phyloP scores from a whole-genome alignment of 1,284 basidiomycete genomes.

The Cyathus pygmaeus region DNA sequence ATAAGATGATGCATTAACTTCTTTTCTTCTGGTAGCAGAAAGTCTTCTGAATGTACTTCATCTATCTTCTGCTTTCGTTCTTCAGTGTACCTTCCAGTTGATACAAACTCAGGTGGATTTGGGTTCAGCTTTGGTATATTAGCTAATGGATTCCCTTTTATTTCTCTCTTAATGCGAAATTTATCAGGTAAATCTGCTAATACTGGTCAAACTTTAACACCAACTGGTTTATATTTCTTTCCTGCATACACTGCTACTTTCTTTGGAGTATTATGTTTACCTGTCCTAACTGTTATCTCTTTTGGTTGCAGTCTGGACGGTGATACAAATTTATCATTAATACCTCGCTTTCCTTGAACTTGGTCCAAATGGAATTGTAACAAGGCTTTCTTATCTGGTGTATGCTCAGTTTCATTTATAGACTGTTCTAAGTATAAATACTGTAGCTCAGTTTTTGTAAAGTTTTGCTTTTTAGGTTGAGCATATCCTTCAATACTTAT shows the following conservation, averaged over 20 bases:
- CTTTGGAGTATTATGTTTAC: background rate
- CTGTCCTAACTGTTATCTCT: background rate
- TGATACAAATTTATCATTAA: background rate
- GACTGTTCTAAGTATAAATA: background rate
- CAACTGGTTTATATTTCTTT: constrained; percentile 47
- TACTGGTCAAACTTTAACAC: constrained; percentile 37
- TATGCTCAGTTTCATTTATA: background rate
- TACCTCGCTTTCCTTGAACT: background rate
- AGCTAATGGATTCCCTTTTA: constrained; percentile 41
- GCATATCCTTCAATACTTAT: background rate
- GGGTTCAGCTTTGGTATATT: constrained; percentile 30
- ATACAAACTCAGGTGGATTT: constrained; percentile 34
- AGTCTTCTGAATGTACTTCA: constrained; percentile 26
- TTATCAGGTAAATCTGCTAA: constrained; percentile 32
- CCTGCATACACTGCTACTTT: background rate
- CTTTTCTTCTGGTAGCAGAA: constrained; percentile 38
- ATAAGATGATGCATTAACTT: constrained; percentile 42
- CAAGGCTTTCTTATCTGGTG: background rate
- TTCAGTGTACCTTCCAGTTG: constrained; percentile 40
- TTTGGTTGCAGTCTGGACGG: background rate
- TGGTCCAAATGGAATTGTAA: background rate
- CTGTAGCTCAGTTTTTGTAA: background rate
- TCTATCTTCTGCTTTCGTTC: constrained; percentile 34
- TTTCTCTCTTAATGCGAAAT: constrained; percentile 40
- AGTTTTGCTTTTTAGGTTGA: constrained; percentile 34